Conservation (phyloP, 106 monocot genomes). For the Iris macrosiphon region DNA sequence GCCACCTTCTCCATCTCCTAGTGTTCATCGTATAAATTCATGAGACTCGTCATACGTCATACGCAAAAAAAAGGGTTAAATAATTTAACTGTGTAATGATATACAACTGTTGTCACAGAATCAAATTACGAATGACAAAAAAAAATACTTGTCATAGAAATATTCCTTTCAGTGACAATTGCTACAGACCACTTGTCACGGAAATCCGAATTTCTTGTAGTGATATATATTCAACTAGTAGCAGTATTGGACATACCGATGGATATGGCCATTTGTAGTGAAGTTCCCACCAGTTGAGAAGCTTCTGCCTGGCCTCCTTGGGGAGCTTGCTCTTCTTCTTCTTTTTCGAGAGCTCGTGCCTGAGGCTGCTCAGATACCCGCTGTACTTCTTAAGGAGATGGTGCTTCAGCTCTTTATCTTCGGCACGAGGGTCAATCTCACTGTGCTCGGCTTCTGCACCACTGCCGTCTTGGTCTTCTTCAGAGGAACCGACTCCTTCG, state of each 20-base stretch:
- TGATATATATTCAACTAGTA: neutral
- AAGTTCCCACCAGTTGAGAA: slow-evolving; percentile 68
- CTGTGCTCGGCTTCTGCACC: slow-evolving; percentile 24
- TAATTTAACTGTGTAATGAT: too few relatives aligned
- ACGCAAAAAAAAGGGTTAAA: too few relatives aligned
- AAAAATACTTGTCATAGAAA: too few relatives aligned
- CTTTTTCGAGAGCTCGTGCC: slow-evolving; percentile 60
- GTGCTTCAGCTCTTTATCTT: slow-evolving; percentile 59
- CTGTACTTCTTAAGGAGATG: slow-evolving; percentile 66
- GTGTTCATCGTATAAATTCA: too few relatives aligned
- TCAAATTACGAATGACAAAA: too few relatives aligned
- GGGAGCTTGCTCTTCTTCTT: slow-evolving; percentile 74
- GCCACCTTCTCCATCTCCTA: slow-evolving; percentile 31
- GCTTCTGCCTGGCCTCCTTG: slow-evolving; percentile 66
- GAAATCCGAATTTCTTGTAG: too few relatives aligned
- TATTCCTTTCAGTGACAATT: too few relatives aligned
- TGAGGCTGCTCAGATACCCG: slow-evolving; percentile 55
- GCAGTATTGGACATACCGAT: slow-evolving; percentile 27
- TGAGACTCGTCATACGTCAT: neutral
- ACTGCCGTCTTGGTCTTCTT: slow-evolving; percentile 46
- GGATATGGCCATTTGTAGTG: slow-evolving; percentile 85
- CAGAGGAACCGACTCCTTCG: slow-evolving; percentile 36
- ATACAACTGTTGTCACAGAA: too few relatives aligned
- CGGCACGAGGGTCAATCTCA: slow-evolving; percentile 50
- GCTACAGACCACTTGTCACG: too few relatives aligned